A percentile compares a stretch with the other conserved stretches of the same genome.
Evolutionary conservation across 129 eudicot species (phyloP).

Genomic region (Cynara cardunculus): DNA sequence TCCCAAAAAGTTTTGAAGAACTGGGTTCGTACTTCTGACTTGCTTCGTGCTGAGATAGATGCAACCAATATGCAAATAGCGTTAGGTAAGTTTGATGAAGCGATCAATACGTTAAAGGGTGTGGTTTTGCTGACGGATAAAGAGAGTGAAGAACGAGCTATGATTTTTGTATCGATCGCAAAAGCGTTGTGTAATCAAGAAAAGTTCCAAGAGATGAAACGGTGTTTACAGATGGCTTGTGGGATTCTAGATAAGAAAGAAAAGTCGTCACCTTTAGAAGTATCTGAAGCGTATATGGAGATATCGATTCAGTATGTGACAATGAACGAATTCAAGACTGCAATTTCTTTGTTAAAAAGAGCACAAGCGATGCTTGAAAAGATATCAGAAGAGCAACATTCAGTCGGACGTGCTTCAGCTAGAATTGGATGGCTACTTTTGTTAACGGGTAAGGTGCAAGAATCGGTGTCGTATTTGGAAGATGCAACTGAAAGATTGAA

Average conservation of each 20-base stretch:
- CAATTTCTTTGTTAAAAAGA: slow-evolving; percentile 75
- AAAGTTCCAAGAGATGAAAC: slow-evolving; percentile 61
- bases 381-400: slow-evolving; percentile 78
- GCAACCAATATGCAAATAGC: slow-evolving; percentile 92
- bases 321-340: slow-evolving; percentile 73
- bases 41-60: slow-evolving; percentile 85
- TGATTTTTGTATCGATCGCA: slow-evolving; percentile 74
- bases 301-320: slow-evolving; percentile 80
- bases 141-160: slow-evolving; percentile 77
- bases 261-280: slow-evolving; percentile 42
- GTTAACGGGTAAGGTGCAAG: slow-evolving; percentile 68
- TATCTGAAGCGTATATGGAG: slow-evolving; percentile 75
- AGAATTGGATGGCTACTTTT: slow-evolving; percentile 85
- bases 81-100: slow-evolving; percentile 73
- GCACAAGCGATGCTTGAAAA: slow-evolving; percentile 69
- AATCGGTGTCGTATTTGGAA: slow-evolving; percentile 78
- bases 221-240: slow-evolving; percentile 68
- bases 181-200: slow-evolving; percentile 78
- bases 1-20: slow-evolving; percentile 74
- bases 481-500: slow-evolving; percentile 81
- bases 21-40: slow-evolving; percentile 74
- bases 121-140: slow-evolving; percentile 75
- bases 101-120: slow-evolving; percentile 56
- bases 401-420: slow-evolving; percentile 79
- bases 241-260: slow-evolving; percentile 62